Evolutionary conservation across 345 rosid genomes (phyloP).

Genomic region (sweet orange (Citrus sinensis)): DVS_A1.0 CM039169.1:24934001-24934500

Average conservation of each 20-base stretch:
- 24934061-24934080: conserved; percentile 19
- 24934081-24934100: neutral
- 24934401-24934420: conserved; percentile 11
- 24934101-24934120: too few relatives aligned
- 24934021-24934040: conserved; percentile 33
- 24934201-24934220: too few relatives aligned
- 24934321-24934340: conserved; percentile 37
- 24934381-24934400: conserved; percentile 25
- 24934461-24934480: conserved; percentile 13
- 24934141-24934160: too few relatives aligned
- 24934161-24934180: too few relatives aligned
- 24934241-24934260: conserved; percentile 55
- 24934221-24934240: conserved; percentile 35
- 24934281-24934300: conserved; percentile 21
- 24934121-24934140: too few relatives aligned
- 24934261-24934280: conserved; percentile 54
- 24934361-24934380: conserved; percentile 27
- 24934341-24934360: conserved; percentile 33
- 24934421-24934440: conserved; percentile 49
- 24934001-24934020: conserved; percentile 60
- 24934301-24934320: conserved; percentile 43
- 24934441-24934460: conserved; percentile 32
- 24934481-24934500: conserved; percentile 21
- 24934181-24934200: too few relatives aligned
- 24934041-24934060: conserved; percentile 33